phyloP scores from a whole-genome alignment of 106 monocot genomes.

The Phalaenopsis aphrodite region DNA sequence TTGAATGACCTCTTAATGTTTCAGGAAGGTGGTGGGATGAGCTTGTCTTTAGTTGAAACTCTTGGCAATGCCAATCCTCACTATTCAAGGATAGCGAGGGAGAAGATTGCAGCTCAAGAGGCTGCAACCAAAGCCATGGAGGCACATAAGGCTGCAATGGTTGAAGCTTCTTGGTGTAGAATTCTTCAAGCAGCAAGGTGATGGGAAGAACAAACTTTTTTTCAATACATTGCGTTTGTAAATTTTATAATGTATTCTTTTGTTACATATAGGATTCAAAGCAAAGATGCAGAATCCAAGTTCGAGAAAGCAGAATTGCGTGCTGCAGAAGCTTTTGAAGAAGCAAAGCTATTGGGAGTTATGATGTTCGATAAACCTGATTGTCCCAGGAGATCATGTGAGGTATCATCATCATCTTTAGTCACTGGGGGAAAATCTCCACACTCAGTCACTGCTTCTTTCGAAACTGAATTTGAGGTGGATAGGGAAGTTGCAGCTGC shows the following conservation, averaged over 20 bases:
- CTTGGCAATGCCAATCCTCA: conserved; percentile 73
- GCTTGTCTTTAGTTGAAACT: conserved; percentile 63
- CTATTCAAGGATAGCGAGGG: conserved; percentile 73
- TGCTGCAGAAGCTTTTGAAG: conserved; percentile 63
- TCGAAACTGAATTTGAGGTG: conserved; percentile 81
- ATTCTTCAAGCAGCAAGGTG: conserved; percentile 84
- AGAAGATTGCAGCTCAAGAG: conserved; percentile 81
- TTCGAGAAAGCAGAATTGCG: conserved; percentile 48
- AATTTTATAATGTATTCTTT: neutral
- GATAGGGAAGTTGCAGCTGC: conserved; percentile 78
- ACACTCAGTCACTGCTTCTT: conserved; percentile 62
- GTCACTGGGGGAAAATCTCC: conserved; percentile 41
- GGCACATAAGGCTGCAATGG: conserved; percentile 77
- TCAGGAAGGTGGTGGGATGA: conserved; percentile 73
- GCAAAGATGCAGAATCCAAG: conserved; percentile 54
- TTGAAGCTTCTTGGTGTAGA: conserved; percentile 92
- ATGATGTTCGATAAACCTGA: conserved; percentile 80
- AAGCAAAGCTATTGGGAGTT: conserved; percentile 58
- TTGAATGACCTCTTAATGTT: neutral
- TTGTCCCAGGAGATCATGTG: conserved; percentile 33
- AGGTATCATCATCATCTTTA: conserved; percentile 35
- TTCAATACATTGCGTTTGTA: neutral
- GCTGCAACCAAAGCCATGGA: conserved; percentile 74
- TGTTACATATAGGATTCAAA: conserved; percentile 39
- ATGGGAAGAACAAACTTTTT: neutral